Conservation (phyloP, 495 filamentous ascomycete species). For the Tetracladium marchalianum region DNA sequence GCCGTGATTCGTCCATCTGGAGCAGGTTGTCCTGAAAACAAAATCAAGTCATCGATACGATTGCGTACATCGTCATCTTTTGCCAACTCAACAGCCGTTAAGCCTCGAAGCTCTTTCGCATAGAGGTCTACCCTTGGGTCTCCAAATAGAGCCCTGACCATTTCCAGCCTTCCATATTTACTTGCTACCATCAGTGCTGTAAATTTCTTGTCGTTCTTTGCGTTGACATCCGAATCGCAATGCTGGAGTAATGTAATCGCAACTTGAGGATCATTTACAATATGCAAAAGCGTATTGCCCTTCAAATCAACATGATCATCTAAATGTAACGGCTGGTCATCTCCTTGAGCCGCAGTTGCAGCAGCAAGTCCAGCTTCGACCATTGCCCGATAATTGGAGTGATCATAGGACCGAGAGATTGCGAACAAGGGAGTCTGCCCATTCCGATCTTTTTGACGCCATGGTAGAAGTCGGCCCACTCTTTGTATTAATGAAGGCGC, state of each 20-base stretch:
- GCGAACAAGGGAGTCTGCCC: constrained; percentile 95
- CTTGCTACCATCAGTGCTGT: constrained; percentile 98
- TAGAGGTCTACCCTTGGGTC: constrained; percentile 80
- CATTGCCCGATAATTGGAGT: constrained; percentile 78
- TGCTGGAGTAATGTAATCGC: constrained; percentile 63
- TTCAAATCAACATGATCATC: constrained; percentile 90
- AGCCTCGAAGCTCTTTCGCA: constrained; percentile 74
- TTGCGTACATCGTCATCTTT: constrained; percentile 98
- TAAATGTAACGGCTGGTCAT: constrained; percentile 71
- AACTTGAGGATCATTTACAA: constrained; percentile 76
- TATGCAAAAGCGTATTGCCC: constrained; percentile 89
- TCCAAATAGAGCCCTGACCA: constrained; percentile 78
- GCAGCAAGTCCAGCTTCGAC: constrained; percentile 66
- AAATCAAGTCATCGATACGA: constrained; percentile 83
- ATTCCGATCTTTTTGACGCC: constrained; percentile 87
- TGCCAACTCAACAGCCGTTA: constrained; percentile 92
- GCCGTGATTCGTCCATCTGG: constrained; percentile 78
- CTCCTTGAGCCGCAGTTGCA: constrained; percentile 64
- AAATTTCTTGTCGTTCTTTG: constrained; percentile 89
- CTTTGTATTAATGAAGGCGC: constrained; percentile 66
- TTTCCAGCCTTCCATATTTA: constrained; percentile 92
- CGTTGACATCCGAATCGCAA: constrained; percentile 91
- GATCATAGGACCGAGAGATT: constrained; percentile 89
- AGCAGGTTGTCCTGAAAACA: constrained; percentile 64
- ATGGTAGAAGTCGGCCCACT: constrained; percentile 71